Base-by-base conservation (phyloP, 2,329 filamentous ascomycete genomes). In the Grosmannia clavigera region DNA sequence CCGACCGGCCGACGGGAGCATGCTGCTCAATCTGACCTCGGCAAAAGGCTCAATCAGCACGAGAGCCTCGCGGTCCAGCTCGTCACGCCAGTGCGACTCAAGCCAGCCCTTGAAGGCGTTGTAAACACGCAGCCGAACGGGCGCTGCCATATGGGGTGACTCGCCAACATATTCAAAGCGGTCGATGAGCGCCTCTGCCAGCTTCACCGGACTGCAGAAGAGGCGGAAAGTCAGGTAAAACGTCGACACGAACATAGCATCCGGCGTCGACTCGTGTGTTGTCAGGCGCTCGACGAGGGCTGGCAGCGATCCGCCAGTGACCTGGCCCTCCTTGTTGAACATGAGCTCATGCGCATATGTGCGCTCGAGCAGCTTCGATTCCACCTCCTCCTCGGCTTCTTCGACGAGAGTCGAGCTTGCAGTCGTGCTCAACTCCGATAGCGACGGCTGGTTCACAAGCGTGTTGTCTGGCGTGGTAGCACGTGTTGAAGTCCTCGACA, bases 61-160 rank as follows among this genome's bases (percentile, higher is more conserved):
- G 10, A 99, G 77, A 1, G 92, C 90, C 14, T 83, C 80, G 58
- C 83, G 82, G 70, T 99, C 94, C 12, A 85, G 84, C 61, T 90
- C 84, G 64, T 90, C 84, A 55, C 88, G 84, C 92, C 94, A 99
- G 72, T 99, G 91, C 7, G 88, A 94, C 74, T 97, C 94, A 25
- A 99, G 77, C 94, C 94, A 99, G 51, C 89, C 88, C 73, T 99
- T 99, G 79, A 99, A 90, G 60, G 91, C 86, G 70, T 99, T 97
- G 76, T 95, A 97, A 1, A 97, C 90, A 58, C 94, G 84, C 55
- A 99, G 77, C 57, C 92, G 85, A 27, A 97, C 92, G 0, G 92
- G 90, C 3, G 80, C 82, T 27, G 91, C 85, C 64, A 92, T 82
- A 61, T 85, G 81, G 27, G 85, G 82, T 55, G 86, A 88, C 62